A percentile compares a stretch with the other conserved stretches of the same genome.
phyloP scores from a whole-genome alignment of 371 early-diverging fungal genomes.

The Mucor saturninus region DNA sequence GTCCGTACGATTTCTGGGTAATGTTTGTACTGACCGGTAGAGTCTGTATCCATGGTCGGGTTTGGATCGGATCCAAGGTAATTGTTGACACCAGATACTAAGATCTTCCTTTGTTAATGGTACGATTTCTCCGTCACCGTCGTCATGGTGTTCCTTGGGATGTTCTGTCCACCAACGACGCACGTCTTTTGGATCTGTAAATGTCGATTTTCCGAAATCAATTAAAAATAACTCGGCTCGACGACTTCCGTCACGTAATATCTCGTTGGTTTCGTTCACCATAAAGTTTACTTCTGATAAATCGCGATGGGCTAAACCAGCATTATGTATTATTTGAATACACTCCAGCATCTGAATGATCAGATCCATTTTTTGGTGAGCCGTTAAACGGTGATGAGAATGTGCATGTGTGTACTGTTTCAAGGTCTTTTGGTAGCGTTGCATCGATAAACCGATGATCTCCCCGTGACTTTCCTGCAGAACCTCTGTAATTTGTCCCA shows the following conservation, averaged over 20 bases:
- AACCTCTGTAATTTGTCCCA: constrained; percentile 49
- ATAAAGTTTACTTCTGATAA: constrained; percentile 70
- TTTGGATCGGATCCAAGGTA: constrained; percentile 57
- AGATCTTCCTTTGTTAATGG: constrained; percentile 48
- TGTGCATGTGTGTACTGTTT: constrained; percentile 64
- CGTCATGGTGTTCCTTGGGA: constrained; percentile 10
- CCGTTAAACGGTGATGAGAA: constrained; percentile 54
- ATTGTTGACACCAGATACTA: constrained; percentile 44
- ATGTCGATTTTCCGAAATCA: constrained; percentile 67
- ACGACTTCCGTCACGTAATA: constrained; percentile 52
- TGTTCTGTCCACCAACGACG: constrained; percentile 57
- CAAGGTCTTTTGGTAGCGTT: constrained; percentile 60
- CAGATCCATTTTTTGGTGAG: constrained; percentile 62
- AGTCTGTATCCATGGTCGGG: constrained; percentile 63
- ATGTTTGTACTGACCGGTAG: constrained; percentile 64
- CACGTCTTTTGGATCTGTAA: constrained; percentile 49
- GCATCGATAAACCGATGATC: constrained; percentile 53
- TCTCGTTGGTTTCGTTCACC: constrained; percentile 53
- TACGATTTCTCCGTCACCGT: constrained; percentile 34
- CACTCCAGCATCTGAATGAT: constrained; percentile 61
- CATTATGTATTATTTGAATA: constrained; percentile 54
- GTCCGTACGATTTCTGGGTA: constrained; percentile 58
- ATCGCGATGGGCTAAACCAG: constrained; percentile 68
- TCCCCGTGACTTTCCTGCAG: constrained; percentile 45
- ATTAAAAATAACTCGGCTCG: constrained; percentile 58